Evolutionary conservation across 2,329 filamentous ascomycete genomes (phyloP), one percentile per base, ranked within the genome.

Genomic region (Penicillium expansum): DNA sequence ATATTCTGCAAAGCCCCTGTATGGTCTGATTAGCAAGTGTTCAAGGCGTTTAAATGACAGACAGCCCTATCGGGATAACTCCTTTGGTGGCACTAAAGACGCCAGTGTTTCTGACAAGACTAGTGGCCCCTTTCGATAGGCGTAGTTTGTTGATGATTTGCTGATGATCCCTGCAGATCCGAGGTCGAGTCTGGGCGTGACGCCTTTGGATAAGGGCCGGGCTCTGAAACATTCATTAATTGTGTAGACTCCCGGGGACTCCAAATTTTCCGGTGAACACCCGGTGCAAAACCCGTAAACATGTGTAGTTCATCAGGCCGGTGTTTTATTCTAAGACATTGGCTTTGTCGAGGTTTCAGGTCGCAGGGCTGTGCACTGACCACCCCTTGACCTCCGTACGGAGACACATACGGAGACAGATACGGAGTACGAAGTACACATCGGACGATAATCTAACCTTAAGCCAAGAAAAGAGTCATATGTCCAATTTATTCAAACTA

Each of bases 51-150:
- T 41, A 37, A 27, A 35, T 24, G 16, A 4, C 38, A 14, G 7
- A 27, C 4, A 35, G 37, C 27, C 63, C 63, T 62, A 62, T 64
- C 62, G 57, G 55, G 20, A 52, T 8, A 22, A 32, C 55, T 56
- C 55, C 56, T 51, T 20, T 22, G 8, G 44, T 55, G 47, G 50
- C 38, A 41, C 60, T 48, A 56, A 52, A 38, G 32, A n/a, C 44
- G 27, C 56, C 56, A 43, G 55, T 54, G 63, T 64, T 65, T 59
- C 60, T 43, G 42, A 58, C 13, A n/a, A 51, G 54, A 16, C 35
- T 57, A 57, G 52, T 24, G 48, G 38, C 53, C 55, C 41, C 20
- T 33, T 24, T 3, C 32, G 37, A 27, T 22, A 7, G 49, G 37
- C 6, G 33, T 42, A 24, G 13, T 41, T 5, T 9, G 13, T 5